phyloP scores from a whole-genome alignment of 208 protist genomes.

The Leishmania tarentolae region DNA sequence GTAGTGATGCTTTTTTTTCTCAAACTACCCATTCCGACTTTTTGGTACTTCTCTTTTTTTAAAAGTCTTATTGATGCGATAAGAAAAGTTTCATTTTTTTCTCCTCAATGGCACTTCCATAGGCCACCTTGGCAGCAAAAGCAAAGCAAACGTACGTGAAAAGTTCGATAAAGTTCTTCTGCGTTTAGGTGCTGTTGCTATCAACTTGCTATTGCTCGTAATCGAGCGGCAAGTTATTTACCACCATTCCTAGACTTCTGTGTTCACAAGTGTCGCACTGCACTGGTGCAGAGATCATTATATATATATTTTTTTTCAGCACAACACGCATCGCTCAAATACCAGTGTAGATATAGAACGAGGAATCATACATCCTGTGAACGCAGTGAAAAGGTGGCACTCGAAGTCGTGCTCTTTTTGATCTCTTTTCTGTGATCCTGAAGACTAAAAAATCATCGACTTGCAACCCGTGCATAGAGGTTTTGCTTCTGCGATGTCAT shows the following conservation, averaged over 20 bases:
- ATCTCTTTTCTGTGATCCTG: not conserved
- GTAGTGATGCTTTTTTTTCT: not conserved
- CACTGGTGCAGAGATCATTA: not conserved
- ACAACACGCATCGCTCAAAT: not conserved
- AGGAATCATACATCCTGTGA: not conserved
- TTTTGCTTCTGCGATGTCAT: not conserved
- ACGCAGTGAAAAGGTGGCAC: not conserved
- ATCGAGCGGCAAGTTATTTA: not conserved
- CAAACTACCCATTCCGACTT: not conserved
- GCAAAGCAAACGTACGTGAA: not conserved
- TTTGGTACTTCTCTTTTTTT: constrained; percentile 7
- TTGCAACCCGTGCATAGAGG: not conserved
- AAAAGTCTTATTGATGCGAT: not conserved
- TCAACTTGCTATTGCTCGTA: not conserved
- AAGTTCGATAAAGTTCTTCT: not conserved
- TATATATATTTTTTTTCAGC: no score
- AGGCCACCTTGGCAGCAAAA: not conserved
- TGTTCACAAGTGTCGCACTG: not conserved
- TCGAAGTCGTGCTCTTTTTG: no score
- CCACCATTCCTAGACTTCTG: not conserved
- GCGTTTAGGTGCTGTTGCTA: not conserved
- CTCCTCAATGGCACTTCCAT: not conserved
- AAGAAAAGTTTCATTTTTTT: not conserved
- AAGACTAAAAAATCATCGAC: not conserved
- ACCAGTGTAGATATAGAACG: not conserved